A percentile compares a stretch with the other conserved stretches of the same genome.
These are phyloP conservation scores for Prunus campanulata DNA, from an alignment of 306 rosid species.

Conservation along the genomic window DNA sequence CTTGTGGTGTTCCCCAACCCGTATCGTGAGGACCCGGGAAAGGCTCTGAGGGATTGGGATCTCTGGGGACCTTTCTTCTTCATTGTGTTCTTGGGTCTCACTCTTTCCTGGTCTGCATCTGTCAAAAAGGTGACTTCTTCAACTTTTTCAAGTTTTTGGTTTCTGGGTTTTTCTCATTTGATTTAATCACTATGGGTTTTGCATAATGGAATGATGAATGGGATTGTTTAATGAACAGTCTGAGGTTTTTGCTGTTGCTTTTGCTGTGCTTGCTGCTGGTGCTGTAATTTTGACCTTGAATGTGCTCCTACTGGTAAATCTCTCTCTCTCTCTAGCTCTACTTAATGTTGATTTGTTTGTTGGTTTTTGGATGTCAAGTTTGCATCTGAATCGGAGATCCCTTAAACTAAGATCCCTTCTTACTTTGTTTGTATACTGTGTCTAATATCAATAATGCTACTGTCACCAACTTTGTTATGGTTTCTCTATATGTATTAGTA, in stretches of 20 bases:
- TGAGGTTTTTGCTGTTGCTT: slow-evolving; percentile 96
- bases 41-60: slow-evolving; percentile 97
- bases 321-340: slow-evolving; percentile 17
- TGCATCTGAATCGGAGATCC: not conserved
- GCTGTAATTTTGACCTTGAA: slow-evolving; percentile 91
- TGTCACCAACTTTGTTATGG: not conserved
- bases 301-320: slow-evolving; percentile 92
- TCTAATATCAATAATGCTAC: not conserved
- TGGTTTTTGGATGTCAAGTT: not conserved
- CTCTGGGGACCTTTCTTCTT: slow-evolving; percentile 99
- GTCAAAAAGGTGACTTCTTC: slow-evolving; percentile 68
- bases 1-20: slow-evolving; percentile 98
- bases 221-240: slow-evolving; percentile 46
- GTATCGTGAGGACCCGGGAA: slow-evolving; percentile 91
- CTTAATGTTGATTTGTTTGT: not conserved
- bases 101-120: slow-evolving; percentile 95
- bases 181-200: not conserved
- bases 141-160: not conserved
- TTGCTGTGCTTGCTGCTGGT: slow-evolving; percentile 97
- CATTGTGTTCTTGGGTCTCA: slow-evolving; percentile 88
- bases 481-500: not conserved
- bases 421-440: not conserved
- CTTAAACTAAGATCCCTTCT: not conserved
- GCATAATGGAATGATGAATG: not conserved
- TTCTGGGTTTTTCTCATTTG: not conserved